Base-by-base conservation (phyloP, 805 yeast species). In the Ogataea dorogensis region DNA sequence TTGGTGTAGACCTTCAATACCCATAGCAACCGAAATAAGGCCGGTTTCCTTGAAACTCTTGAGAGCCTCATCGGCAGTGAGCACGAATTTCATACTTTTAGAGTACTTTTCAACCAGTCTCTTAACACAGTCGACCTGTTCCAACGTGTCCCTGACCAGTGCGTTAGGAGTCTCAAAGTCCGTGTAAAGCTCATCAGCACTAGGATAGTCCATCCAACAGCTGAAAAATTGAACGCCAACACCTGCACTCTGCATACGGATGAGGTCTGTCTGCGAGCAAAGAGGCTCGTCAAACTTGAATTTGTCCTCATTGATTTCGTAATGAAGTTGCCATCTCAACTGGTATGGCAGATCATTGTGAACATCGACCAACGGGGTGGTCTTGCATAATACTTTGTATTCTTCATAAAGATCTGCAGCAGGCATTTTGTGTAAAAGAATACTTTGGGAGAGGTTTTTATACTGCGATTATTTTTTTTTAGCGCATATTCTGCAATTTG, bases 1-100 rank as follows among this genome's bases (percentile, higher is more conserved):
- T 51, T 72, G 78, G 50, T 74, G 79, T 19, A 73, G 53, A 5
- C 79, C 79, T 51, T 75, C 79, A 14, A 72, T 68, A 11, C 79
- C 80, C 42, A 75, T 39, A 5, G 77, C 65, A 25, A 73, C 58
- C 1, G 77, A 69, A 22, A 74, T 64, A 13, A 12, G 28, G 13
- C 42, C 67, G 64, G 11, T 49, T 39, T 49, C 40, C 24, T 31
- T 17, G 42, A 61, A 73, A 22, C 51, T 59, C 4, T 51, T 42
- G 28, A 66, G 20, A 0, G 77, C 77, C 23, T 68, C 71, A 17
- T 59, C 60, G 1, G 74, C 61, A 12, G 56, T 64, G 18, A 43
- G 40, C 10, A 73, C 76, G 49, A 70, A 64, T 23, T 57, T 54
- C 46, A 74, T 49, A 17, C 61, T 52, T 3, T 58, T 53, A 0